Evolutionary conservation across 2,329 filamentous ascomycete species (phyloP).

Genomic region (Cladorrhinum sp.): DNA sequence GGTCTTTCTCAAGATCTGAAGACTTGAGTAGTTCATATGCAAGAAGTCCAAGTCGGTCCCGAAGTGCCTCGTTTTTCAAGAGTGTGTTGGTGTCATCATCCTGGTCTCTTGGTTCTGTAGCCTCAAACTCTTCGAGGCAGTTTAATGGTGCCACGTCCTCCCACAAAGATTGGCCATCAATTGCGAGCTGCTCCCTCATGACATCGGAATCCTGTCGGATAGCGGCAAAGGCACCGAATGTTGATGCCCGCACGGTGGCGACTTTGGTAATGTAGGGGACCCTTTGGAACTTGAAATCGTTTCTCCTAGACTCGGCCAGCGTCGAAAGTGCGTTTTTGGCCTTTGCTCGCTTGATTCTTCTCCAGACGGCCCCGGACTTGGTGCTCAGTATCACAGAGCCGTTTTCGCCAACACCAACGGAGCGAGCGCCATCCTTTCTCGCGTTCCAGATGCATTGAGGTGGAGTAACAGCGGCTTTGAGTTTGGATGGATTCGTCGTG

Average conservation of each 20-base stretch:
- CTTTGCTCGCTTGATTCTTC: constrained; percentile 76
- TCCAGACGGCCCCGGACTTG: constrained; percentile 89
- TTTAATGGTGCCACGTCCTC: constrained; percentile 69
- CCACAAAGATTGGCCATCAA: constrained; percentile 69
- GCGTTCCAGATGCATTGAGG: constrained; percentile 87
- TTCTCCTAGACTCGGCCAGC: constrained; percentile 60
- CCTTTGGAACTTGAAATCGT: constrained; percentile 93
- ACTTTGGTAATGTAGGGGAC: constrained; percentile 86
- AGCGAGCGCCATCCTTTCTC: constrained; percentile 79
- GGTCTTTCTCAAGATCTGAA: constrained; percentile 63
- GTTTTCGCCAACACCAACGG: constrained; percentile 86
- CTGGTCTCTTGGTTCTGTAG: constrained; percentile 37
- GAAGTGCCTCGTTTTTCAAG: constrained; percentile 43
- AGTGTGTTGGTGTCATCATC: constrained; percentile 42
- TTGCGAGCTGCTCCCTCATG: constrained; percentile 65
- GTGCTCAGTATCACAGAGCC: constrained; percentile 94
- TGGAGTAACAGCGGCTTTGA: constrained; percentile 73
- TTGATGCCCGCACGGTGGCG: constrained; percentile 78
- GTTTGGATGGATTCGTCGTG: constrained; percentile 90
- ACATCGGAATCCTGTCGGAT: constrained; percentile 82
- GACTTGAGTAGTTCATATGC: constrained; percentile 57
- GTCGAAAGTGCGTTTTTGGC: constrained; percentile 63
- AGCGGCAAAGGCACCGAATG: constrained; percentile 85
- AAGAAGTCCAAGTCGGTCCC: constrained; percentile 50
- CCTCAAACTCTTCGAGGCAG: constrained; percentile 60